Evolutionary conservation across 305 asterid genomes (phyloP), one percentile per base, ranked within the genome.

Genomic region (Fraxinus sp.): DNA sequence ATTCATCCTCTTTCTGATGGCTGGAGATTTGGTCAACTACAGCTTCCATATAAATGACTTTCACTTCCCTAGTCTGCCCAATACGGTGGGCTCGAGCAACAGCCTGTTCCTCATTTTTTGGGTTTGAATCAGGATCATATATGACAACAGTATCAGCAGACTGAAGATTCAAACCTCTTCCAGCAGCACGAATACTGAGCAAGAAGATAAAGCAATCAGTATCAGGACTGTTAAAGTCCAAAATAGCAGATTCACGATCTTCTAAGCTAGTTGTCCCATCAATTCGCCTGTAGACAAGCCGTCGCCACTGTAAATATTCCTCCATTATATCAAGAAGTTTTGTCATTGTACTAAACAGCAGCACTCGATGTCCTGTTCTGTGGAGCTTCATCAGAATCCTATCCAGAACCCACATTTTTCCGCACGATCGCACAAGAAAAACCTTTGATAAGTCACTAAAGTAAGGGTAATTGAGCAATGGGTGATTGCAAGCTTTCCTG

Each of bases 151-250:
- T 97, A 85, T 97, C 99, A 73, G 99, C 99, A 82, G 99, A 74
- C 87, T 97, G 99, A 82, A 97, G 98, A 89, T 97, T 97, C 81
- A 95, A 89, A 82, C 99, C 99, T 46, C 99, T 95, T 22, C 99
- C 99, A 87, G 99, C 99, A 72, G 99, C 99, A 80, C 99, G 98
- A 80, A 97, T 97, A 90, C 98, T 97, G 35, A 97, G 97, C 93
- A 97, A 88, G 91, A 97, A 97, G 85, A 97, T 95, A 82, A 97
- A 97, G 87, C 98, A 94, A 88, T 97, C 97, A 28, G 99, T 91
- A 82, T 89, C 86, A 3, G 99, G 98, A 79, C 93, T 90, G 84
- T 97, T 97, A 32, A 97, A 97, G 78, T 97, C 98, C 83, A 97
- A 95, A 33, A 97, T 97, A 55, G 99, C 99, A 84, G 98, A 92